These are phyloP conservation scores for Bacidia gigantensis DNA, from an alignment of 495 filamentous ascomycete species.

Conservation along the genomic window DNA sequence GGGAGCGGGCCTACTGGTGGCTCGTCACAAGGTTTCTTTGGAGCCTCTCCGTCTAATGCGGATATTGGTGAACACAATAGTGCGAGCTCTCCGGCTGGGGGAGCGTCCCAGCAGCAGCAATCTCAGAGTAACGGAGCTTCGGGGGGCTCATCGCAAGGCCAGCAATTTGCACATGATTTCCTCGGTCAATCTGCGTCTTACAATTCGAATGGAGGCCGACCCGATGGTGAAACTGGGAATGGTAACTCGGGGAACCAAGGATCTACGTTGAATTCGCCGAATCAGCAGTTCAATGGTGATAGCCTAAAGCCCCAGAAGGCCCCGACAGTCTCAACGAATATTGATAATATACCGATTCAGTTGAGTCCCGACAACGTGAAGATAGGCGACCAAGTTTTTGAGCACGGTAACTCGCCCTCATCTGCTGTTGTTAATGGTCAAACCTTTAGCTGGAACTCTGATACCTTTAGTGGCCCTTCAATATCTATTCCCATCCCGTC, in stretches of 20 bases:
- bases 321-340: constrained; percentile 3
- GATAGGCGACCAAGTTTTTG: constrained; percentile 13
- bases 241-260: too few relatives aligned
- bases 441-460: constrained; percentile 13
- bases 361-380: constrained; percentile 9
- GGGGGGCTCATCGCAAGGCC: background rate
- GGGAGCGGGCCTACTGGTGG: too few relatives aligned
- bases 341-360: constrained; percentile 9
- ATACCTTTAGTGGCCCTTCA: constrained; percentile 8
- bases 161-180: background rate
- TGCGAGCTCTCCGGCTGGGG: too few relatives aligned
- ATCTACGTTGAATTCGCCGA: too few relatives aligned
- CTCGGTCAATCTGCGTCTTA: background rate
- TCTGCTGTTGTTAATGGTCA: constrained; percentile 13
- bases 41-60: too few relatives aligned
- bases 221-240: too few relatives aligned
- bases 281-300: background rate
- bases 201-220: background rate
- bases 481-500: constrained; percentile 13
- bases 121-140: too few relatives aligned
- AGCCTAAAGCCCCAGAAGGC: background rate
- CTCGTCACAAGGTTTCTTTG: too few relatives aligned
- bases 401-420: constrained; percentile 1
- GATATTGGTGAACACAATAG: too few relatives aligned
- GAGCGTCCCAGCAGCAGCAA: too few relatives aligned